Percentiles rank a stretch among this genome's conserved stretches.
These are phyloP conservation scores for Chaetomium globosum DNA, from an alignment of 2,329 filamentous ascomycete species.

Conservation along the genomic window DNA sequence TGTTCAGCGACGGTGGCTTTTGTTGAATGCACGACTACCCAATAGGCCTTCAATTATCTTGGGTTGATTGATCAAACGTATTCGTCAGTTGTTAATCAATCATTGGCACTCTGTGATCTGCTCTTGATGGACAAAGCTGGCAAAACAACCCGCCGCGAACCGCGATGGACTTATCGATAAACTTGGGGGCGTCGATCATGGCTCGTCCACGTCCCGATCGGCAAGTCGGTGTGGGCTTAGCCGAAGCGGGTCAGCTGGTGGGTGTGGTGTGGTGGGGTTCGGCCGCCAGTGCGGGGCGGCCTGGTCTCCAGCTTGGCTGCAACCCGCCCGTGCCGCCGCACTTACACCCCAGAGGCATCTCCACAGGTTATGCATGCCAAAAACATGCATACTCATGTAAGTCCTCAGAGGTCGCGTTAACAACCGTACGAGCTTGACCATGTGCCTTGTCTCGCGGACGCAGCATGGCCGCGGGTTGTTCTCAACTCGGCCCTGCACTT, in stretches of 20 bases:
- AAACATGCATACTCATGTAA: background rate
- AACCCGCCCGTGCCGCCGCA: background rate
- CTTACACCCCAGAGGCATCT: background rate
- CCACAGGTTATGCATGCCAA: background rate
- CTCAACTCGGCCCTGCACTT: too few relatives aligned
- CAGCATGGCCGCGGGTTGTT: background rate
- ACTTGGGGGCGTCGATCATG: too few relatives aligned
- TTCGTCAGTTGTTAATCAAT: background rate
- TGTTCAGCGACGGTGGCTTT: background rate
- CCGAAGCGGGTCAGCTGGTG: slow-evolving; percentile 2
- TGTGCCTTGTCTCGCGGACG: background rate
- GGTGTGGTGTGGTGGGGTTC: slow-evolving; percentile 7
- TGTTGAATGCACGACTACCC: background rate
- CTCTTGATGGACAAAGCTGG: background rate
- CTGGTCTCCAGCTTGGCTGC: background rate
- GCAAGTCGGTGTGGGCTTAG: background rate
- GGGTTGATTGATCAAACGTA: background rate
- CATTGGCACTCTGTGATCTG: background rate
- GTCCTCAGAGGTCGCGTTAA: background rate
- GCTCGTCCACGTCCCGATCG: background rate
- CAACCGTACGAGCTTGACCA: background rate
- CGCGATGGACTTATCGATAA: slow-evolving; percentile 11
- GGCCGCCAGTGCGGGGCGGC: background rate
- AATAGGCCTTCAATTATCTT: background rate
- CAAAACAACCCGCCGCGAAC: background rate